Evolutionary conservation across 768 basidiomycete species (phyloP), one percentile per base, ranked within the genome.

Genomic region (Obba rivulosa): DNA sequence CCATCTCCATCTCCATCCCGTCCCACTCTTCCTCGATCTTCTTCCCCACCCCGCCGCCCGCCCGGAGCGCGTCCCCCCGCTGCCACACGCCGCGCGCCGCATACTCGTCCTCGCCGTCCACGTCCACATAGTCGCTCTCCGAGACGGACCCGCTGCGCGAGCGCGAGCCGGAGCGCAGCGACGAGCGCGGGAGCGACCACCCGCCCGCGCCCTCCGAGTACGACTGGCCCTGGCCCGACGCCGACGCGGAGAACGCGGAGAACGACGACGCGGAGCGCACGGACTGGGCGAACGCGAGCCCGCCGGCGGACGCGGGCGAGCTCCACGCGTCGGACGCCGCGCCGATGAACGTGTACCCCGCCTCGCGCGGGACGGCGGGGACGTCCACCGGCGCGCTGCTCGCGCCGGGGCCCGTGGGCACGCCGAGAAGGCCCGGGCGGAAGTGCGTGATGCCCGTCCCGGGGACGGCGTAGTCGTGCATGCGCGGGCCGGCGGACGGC

Each of bases 1-100:
- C 81, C 81, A 84, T 83, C 47, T 84, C 86, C 80, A 87, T 85
- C 50, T 75, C 74, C 67, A 70, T 65, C 43, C 75, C 68, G 45
- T 72, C 67, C 70, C 67, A 74, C 51, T 71, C 69, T 45, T 70
- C 56, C 34, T 76, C 80, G 23, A 61, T 63, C 62, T 61, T 63
- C 46, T 54, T 57, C 20, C 51, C 43, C 18, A 49, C 62, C 34
- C 36, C 45, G 40, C 46, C 40, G 23, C 5, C 17, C 37, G 21
- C 45, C 20, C 50, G 45, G 16, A 48, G 51, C 31, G 31, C 57
- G 16, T 50, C 56, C 38, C 23, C 61, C 54, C 49, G 63, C 62
- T 48, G 17, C 65, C 51, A 41, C 62, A 53, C 57, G 34, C 57
- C 60, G n/a, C 57, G 22, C 75, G 37, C 66, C 72, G 23, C 54